Evolutionary conservation across 495 filamentous ascomycete species (phyloP).

Genomic region (Hypomontagnella submonticulosa): DNA sequence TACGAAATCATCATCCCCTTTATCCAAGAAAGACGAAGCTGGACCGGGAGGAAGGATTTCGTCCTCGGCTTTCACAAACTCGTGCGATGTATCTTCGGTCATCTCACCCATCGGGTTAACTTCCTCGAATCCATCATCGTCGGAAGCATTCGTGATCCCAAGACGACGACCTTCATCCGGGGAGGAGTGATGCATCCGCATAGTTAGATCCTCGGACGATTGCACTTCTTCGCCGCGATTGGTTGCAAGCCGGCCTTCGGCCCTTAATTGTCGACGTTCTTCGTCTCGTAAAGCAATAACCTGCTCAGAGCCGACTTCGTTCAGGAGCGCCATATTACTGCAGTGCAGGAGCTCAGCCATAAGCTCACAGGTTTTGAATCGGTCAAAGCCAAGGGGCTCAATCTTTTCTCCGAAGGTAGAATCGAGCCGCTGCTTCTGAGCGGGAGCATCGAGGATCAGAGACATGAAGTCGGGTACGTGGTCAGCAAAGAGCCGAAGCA

Average conservation of each 20-base stretch:
- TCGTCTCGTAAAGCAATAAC: constrained; percentile 83
- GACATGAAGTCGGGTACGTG: constrained; percentile 97
- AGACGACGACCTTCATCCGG: constrained; percentile 63
- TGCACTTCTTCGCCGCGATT: constrained; percentile 51
- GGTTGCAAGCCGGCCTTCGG: constrained; percentile 68
- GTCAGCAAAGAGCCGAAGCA: constrained; percentile 90
- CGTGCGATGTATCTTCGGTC: constrained; percentile 67
- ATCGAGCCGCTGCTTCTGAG: constrained; percentile 54
- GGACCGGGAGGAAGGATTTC: constrained; percentile 52
- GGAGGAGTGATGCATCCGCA: constrained; percentile 59
- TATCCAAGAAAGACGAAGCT: constrained; percentile 57
- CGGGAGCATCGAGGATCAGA: constrained; percentile 77
- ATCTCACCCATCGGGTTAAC: constrained; percentile 77
- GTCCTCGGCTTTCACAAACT: constrained; percentile 60
- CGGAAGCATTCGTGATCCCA: constrained; percentile 79
- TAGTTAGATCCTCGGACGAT: constrained; percentile 56
- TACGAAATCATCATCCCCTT: constrained; percentile 74
- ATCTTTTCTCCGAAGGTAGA: constrained; percentile 88
- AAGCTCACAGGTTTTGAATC: constrained; percentile 98
- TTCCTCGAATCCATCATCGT: constrained; percentile 96
- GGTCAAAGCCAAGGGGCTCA: constrained; percentile 95
- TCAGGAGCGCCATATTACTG: constrained; percentile 98
- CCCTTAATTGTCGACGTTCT: constrained; percentile 80
- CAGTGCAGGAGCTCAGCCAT: constrained; percentile 99
- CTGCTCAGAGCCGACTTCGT: constrained; percentile 90